phyloP scores from a whole-genome alignment of 148 eudicot genomes.

The Nyssa sinensis region DNA sequence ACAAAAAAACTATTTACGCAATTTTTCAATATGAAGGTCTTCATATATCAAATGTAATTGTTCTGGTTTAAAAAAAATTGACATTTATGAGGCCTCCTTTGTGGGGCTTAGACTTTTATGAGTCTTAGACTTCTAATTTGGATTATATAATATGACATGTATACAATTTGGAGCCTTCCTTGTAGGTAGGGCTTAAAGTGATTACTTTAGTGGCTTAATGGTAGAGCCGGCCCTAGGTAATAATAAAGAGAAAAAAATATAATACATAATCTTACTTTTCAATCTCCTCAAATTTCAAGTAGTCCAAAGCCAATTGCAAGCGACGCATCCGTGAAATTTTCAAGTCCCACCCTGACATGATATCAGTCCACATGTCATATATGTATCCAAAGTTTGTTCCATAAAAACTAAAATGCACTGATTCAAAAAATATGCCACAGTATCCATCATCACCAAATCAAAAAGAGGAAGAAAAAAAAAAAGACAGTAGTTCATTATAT shows the following conservation, averaged over 20 bases:
- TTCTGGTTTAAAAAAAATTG: too few species aligned
- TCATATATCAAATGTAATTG: too few species aligned
- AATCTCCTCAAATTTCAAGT: conserved; percentile 79
- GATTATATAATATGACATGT: too few species aligned
- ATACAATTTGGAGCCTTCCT: too few species aligned
- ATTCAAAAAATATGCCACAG: not conserved
- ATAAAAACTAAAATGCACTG: not conserved
- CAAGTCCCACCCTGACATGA: conserved; percentile 75
- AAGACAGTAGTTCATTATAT: not conserved
- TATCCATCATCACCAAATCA: not conserved
- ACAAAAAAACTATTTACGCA: too few species aligned
- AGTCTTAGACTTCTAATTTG: too few species aligned
- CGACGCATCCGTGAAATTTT: conserved; percentile 73
- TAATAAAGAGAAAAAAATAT: conserved; percentile 5
- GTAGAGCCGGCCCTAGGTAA: too few species aligned
- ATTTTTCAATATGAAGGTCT: too few species aligned
- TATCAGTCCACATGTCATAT: not conserved
- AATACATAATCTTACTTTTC: conserved; percentile 62
- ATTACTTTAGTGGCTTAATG: too few species aligned
- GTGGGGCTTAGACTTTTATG: too few species aligned
- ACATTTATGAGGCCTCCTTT: too few species aligned
- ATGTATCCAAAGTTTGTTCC: not conserved
- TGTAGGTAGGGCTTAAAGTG: too few species aligned
- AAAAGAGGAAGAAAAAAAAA: not conserved
- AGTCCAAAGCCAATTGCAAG: conserved; percentile 79